These are phyloP conservation scores for Punica granatum DNA, from an alignment of 345 rosid genomes.

Conservation along the genomic window DNA sequence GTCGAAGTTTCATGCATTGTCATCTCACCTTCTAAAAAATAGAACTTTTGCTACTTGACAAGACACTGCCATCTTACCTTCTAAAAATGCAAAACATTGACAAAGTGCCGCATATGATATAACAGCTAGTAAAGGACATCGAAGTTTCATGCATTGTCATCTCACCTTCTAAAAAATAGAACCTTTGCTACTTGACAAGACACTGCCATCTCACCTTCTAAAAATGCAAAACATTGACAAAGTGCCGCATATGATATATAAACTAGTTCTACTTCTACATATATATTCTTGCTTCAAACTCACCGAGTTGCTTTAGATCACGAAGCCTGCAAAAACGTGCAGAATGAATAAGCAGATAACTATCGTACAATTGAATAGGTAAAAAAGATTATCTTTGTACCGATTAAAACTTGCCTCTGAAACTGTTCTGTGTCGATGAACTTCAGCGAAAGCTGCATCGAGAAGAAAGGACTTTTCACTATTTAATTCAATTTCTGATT, in stretches of 20 bases:
- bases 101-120: too few species aligned
- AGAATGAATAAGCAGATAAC: background rate
- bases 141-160: too few species aligned
- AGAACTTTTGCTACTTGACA: background rate
- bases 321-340: conserved; percentile 56
- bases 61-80: background rate
- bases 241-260: too few species aligned
- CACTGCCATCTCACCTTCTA: background rate
- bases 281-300: conserved; percentile 11
- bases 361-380: background rate
- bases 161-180: background rate
- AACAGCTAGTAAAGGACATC: too few species aligned
- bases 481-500: background rate
- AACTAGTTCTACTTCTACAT: too few species aligned
- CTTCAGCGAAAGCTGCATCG: conserved; percentile 60
- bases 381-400: background rate
- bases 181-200: background rate
- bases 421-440: conserved; percentile 90
- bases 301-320: conserved; percentile 89
- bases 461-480: background rate
- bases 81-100: background rate
- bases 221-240: background rate
- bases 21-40: background rate
- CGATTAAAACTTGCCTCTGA: conserved; percentile 47
- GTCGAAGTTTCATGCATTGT: background rate